Percentiles rank a stretch among this genome's conserved stretches.
phyloP scores from a whole-genome alignment of 768 basidiomycete species.

The Leccinum pellstonianum region DNA sequence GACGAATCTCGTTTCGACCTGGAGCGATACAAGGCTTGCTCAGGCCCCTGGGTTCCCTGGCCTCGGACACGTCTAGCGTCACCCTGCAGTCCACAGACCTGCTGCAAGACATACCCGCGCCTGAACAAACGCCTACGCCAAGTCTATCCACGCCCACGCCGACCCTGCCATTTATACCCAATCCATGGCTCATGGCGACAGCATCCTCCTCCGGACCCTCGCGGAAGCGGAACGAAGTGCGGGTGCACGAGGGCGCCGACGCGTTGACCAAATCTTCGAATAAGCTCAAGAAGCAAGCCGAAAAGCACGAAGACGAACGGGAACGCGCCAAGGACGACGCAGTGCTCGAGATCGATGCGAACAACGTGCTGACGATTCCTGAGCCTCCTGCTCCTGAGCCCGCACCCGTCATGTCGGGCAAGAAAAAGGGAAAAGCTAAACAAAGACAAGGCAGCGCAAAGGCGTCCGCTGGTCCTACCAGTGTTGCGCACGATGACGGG shows the following conservation, averaged over 20 bases:
- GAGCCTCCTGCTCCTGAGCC: constrained; percentile 8
- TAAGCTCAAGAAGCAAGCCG: constrained; percentile 65
- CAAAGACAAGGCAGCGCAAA: background rate
- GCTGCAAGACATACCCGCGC: constrained; percentile 34
- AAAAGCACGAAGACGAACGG: constrained; percentile 56
- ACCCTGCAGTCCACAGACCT: constrained; percentile 54
- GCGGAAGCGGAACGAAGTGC: constrained; percentile 71
- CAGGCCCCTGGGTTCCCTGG: background rate
- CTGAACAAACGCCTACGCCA: constrained; percentile 7
- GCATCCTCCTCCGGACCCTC: constrained; percentile 43
- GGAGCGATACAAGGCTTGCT: constrained; percentile 29
- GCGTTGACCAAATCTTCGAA: constrained; percentile 65
- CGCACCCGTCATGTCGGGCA: background rate
- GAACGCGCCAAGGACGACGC: constrained; percentile 72
- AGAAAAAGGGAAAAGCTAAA: constrained; percentile 20
- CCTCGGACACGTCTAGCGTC: background rate
- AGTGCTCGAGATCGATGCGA: constrained; percentile 65
- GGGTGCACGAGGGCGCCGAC: constrained; percentile 66
- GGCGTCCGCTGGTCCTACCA: constrained; percentile 10
- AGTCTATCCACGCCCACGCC: constrained; percentile 21
- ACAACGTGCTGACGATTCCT: constrained; percentile 21
- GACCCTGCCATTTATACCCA: constrained; percentile 34
- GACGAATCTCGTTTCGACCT: constrained; percentile 63
- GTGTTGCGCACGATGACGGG: background rate
- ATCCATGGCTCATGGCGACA: constrained; percentile 76